Conservation (phyloP, 176 grass and related monocot species). For the Bonia amplexicaulis region DNA sequence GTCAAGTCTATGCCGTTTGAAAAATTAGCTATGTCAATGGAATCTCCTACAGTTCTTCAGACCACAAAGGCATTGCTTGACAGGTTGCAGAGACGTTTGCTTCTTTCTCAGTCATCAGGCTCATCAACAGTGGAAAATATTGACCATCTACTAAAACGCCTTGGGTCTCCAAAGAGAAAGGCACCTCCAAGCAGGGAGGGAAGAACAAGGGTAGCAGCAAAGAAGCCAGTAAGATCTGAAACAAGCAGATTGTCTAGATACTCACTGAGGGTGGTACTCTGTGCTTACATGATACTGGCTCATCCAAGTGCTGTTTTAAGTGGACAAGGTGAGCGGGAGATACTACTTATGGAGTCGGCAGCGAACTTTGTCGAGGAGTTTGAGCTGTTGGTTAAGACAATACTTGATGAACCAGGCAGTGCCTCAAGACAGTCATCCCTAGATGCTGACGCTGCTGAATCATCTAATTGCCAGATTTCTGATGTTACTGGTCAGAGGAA, state of each 20-base stretch:
- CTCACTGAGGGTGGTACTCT: slow-evolving; percentile 75
- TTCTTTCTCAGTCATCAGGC: slow-evolving; percentile 34
- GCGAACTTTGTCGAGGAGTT: slow-evolving; percentile 59
- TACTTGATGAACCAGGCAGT: slow-evolving; percentile 45
- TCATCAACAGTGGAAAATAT: slow-evolving; percentile 58
- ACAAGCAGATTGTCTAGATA: slow-evolving; percentile 61
- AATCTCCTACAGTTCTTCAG: slow-evolving; percentile 59
- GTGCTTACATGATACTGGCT: slow-evolving; percentile 96
- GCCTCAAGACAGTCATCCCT: slow-evolving; percentile 19
- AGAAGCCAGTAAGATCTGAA: slow-evolving; percentile 38
- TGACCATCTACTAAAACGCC: slow-evolving; percentile 84
- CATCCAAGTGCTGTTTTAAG: slow-evolving; percentile 95
- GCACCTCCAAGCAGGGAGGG: slow-evolving; percentile 25
- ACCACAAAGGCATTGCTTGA: slow-evolving; percentile 70
- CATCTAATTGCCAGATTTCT: background rate
- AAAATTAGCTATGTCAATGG: slow-evolving; percentile 69
- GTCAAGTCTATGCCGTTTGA: slow-evolving; percentile 91
- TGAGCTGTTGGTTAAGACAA: slow-evolving; percentile 57
- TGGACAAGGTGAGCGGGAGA: slow-evolving; percentile 74
- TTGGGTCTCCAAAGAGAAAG: slow-evolving; percentile 75
- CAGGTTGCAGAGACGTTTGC: slow-evolving; percentile 61
- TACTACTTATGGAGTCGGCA: slow-evolving; percentile 59
- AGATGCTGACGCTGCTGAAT: background rate
- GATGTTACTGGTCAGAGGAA: slow-evolving; percentile 25
- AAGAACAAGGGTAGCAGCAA: slow-evolving; percentile 33